Percentiles rank a stretch among this genome's conserved stretches.
Conservation (phyloP, 176 grass and related monocot species). For the Microstegium vimineum region DNA sequence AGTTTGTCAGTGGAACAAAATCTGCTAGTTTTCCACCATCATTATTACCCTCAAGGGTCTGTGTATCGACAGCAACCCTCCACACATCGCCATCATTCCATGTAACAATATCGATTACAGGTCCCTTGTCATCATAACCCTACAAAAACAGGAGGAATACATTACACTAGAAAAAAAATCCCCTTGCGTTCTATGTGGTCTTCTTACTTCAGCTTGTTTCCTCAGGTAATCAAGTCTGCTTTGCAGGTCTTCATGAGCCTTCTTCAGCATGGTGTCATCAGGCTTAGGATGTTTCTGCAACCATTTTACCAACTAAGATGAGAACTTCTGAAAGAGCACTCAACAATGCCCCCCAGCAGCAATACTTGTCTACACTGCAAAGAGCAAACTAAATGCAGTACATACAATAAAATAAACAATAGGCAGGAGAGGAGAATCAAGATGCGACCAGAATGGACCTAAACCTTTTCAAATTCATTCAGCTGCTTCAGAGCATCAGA, state of each 20-base stretch:
- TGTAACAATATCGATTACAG: conserved; percentile 83
- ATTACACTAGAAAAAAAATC: conserved; percentile 21
- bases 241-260: conserved; percentile 74
- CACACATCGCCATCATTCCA: conserved; percentile 97
- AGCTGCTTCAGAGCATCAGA: conserved; percentile 71
- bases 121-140: conserved; percentile 90
- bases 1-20: conserved; percentile 93
- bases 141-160: conserved; percentile 40
- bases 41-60: conserved; percentile 58
- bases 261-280: conserved; percentile 72
- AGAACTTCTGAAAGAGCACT: conserved; percentile 7
- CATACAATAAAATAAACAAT: conserved; percentile 3
- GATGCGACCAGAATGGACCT: not conserved
- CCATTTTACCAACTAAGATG: conserved; percentile 18
- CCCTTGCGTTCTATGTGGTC: not conserved
- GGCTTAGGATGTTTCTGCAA: conserved; percentile 68
- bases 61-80: conserved; percentile 97
- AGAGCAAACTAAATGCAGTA: conserved; percentile 7
- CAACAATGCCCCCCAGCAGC: not conserved
- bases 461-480: conserved; percentile 98
- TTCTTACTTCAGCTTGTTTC: conserved; percentile 91
- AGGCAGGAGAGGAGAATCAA: not conserved
- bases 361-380: not conserved
- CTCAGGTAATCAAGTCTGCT: conserved; percentile 80
- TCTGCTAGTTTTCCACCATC: conserved; percentile 78